A percentile compares a stretch with the other conserved stretches of the same genome.
phyloP scores from a whole-genome alignment of 1,284 basidiomycete genomes.

The Irpex lacteus region DNA sequence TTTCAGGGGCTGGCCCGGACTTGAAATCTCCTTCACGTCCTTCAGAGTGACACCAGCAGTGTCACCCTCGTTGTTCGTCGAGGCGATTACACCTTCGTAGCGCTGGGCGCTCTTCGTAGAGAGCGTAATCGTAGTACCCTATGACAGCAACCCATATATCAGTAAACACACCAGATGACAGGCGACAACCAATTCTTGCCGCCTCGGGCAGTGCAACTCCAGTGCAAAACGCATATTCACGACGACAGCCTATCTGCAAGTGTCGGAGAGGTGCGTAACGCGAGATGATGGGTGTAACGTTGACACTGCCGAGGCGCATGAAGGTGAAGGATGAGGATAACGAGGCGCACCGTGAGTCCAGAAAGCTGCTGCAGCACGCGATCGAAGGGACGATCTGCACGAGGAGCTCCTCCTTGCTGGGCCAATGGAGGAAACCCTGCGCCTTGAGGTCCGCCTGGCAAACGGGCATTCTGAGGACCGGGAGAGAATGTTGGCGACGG shows the following conservation, averaged over 20 bases:
- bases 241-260: not conserved
- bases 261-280: not conserved
- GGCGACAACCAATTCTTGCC: not conserved
- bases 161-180: not conserved
- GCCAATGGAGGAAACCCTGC: conserved; percentile 49
- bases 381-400: conserved; percentile 44
- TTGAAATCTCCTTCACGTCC: conserved; percentile 67
- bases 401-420: conserved; percentile 44
- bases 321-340: not conserved
- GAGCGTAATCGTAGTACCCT: conserved; percentile 76
- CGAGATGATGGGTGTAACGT: not conserved
- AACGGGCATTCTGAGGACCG: conserved; percentile 43
- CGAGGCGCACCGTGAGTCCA: conserved; percentile 58
- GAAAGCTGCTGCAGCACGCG: conserved; percentile 57
- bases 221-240: not conserved
- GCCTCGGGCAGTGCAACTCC: not conserved
- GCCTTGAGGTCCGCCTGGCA: conserved; percentile 40
- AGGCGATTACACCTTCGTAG: conserved; percentile 67
- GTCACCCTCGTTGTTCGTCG: conserved; percentile 64
- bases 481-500: conserved; percentile 67
- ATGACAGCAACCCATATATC: not conserved
- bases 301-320: not conserved
- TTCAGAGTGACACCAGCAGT: conserved; percentile 69
- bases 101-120: conserved; percentile 64
- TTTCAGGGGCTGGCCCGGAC: conserved; percentile 62